Conservation (phyloP, 495 filamentous ascomycete species). For the Hypoxylon trugodes region DNA sequence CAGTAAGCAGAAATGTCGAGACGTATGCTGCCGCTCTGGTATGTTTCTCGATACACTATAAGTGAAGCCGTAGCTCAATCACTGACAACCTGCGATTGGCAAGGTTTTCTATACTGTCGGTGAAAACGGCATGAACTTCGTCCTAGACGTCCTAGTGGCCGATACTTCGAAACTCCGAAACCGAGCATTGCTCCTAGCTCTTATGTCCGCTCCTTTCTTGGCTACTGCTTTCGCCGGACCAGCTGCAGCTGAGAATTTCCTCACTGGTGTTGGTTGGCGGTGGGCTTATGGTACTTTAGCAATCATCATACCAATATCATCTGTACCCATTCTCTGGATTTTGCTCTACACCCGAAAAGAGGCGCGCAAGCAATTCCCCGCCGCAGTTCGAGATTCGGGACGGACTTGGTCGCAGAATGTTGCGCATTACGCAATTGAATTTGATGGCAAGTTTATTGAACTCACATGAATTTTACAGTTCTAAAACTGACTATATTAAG, state of each 20-base stretch:
- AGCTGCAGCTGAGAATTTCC: slow-evolving; percentile 49
- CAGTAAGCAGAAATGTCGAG: slow-evolving; percentile 48
- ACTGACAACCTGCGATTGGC: not conserved
- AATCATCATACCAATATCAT: slow-evolving; percentile 57
- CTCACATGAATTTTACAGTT: not conserved
- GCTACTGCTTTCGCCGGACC: slow-evolving; percentile 61
- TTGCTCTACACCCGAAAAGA: slow-evolving; percentile 8
- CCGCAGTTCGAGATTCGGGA: slow-evolving; percentile 43
- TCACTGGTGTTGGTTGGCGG: slow-evolving; percentile 56
- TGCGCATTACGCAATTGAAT: slow-evolving; percentile 65
- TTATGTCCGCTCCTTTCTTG: slow-evolving; percentile 66
- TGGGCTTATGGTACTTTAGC: slow-evolving; percentile 66
- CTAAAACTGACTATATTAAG: not conserved
- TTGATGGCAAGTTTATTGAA: slow-evolving; percentile 51
- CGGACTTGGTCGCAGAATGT: slow-evolving; percentile 58
- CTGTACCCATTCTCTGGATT: slow-evolving; percentile 6
- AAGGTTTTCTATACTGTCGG: slow-evolving; percentile 44
- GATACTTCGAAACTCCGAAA: slow-evolving; percentile 67
- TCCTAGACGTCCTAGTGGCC: slow-evolving; percentile 65
- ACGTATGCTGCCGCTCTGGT: slow-evolving; percentile 52
- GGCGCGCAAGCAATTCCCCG: slow-evolving; percentile 4
- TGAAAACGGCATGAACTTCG: slow-evolving; percentile 58
- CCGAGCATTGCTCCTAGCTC: slow-evolving; percentile 65
- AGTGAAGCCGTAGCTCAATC: slow-evolving; percentile 14
- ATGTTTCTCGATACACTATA: slow-evolving; percentile 26